Percentiles rank a stretch among this genome's conserved stretches.
Evolutionary conservation across 352 stramenopile species (phyloP).

Genomic region (Pythium myriotylum): DNA sequence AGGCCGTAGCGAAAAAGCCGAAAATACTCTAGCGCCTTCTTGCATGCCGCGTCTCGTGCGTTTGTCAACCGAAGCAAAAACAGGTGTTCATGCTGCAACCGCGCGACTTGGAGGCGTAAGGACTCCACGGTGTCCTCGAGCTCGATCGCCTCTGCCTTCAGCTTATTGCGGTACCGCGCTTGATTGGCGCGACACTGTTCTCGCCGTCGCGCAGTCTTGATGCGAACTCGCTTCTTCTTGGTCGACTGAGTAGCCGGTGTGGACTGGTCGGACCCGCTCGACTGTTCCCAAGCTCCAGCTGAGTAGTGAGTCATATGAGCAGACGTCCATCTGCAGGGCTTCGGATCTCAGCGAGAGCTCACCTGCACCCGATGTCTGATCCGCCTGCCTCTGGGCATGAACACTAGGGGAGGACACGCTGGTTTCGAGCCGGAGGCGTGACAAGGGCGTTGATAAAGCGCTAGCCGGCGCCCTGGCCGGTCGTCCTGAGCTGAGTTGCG

Average conservation of each 20-base stretch:
- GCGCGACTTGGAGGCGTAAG: conserved; percentile 7
- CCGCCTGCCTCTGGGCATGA: no score
- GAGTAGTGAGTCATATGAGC: no score
- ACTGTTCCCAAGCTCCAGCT: no score
- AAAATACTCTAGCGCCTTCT: conserved; percentile 3
- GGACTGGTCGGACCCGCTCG: neutral
- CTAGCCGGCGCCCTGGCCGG: no score
- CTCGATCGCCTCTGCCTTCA: neutral
- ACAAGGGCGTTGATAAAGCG: no score
- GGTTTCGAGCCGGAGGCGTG: no score
- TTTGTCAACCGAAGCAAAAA: neutral
- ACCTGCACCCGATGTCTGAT: no score
- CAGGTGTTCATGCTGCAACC: neutral
- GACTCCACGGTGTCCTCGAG: conserved; percentile 6
- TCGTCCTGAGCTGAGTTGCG: no score
- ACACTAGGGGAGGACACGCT: no score
- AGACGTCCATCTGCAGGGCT: no score
- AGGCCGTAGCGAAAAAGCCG: conserved; percentile 9
- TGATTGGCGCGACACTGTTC: conserved; percentile 65
- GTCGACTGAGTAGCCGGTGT: neutral
- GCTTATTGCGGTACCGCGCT: conserved; percentile 43
- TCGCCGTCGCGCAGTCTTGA: conserved; percentile 49
- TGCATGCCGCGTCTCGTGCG: neutral
- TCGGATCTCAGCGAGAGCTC: no score
- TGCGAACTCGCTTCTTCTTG: conserved; percentile 38